Evolutionary conservation across 2,329 filamentous ascomycete species (phyloP), one percentile per base, ranked within the genome.

Genomic region (Ceratocystis diversiconidia): DNA sequence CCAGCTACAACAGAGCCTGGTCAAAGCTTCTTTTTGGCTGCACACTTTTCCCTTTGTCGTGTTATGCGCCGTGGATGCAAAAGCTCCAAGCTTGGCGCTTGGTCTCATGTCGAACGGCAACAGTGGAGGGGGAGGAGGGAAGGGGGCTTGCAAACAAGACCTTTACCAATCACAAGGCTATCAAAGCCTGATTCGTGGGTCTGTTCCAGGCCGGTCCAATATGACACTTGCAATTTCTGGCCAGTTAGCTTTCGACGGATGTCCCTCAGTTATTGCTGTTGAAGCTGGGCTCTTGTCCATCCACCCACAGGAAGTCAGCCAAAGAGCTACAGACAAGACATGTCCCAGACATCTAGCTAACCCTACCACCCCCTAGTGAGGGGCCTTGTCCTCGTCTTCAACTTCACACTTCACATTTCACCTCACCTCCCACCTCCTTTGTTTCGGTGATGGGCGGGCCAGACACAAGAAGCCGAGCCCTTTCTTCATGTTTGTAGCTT

Each of bases 11-110:
- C 46, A 48, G 46, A 59, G 10, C 55, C 22, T 59, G 55, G n/a
- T 30, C 55, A 59, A 59, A 59, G 55, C 55, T 30, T 32, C 25
- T 22, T 55, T 28, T 55, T 41, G 36, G 36, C 22, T 59, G 25
- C 32, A 17, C 30, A n/a, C 55, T 36, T 30, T 8, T 17, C 25
- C 12, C 4, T 15, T 36, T n/a, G 55, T 30, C 17, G 28, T 59
- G 55, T 59, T 59, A 59, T 59, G 55, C 55, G 7, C 55, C 55
- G 28, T 30, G 15, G 15, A 59, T 59, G 28, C 28, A 59, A 32
- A 59, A 36, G 55, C 55, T 25, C 55, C 55, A 59, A 59, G 55
- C 55, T 59, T 59, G 55, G 55, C 55, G 55, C 55, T 59, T 59
- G 55, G 55, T 59, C 55, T 59, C 55, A 59, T 36, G 55, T 36